phyloP scores from a whole-genome alignment of 108 stramenopile genomes.

The Aurantiochytrium sp. region DNA sequence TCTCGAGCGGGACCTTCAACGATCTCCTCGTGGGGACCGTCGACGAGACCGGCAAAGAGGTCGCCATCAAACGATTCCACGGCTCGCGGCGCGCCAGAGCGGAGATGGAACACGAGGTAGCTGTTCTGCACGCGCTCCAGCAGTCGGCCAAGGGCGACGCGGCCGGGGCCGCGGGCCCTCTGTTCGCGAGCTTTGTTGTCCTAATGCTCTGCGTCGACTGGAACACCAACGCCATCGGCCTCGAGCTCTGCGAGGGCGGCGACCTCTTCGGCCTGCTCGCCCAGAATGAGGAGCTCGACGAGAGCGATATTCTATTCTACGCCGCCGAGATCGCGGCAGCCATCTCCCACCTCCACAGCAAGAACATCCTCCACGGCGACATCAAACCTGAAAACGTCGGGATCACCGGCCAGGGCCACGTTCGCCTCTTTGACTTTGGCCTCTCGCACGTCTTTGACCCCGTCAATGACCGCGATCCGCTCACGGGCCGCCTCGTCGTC shows the following conservation, averaged over 20 bases:
- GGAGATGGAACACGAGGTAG: too few species aligned
- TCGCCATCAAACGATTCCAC: too few species aligned
- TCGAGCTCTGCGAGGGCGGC: conserved; percentile 17
- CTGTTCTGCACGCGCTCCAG: too few species aligned
- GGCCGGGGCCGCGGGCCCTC: too few species aligned
- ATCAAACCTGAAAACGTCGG: conserved; percentile 25
- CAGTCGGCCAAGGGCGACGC: too few species aligned
- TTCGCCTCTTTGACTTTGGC: neutral
- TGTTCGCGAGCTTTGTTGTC: neutral
- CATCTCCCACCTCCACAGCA: neutral
- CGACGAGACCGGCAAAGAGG: too few species aligned
- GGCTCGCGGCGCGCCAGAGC: too few species aligned
- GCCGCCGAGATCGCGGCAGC: neutral
- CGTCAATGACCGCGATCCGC: neutral
- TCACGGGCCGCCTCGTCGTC: neutral
- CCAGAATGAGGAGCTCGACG: neutral
- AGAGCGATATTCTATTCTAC: neutral
- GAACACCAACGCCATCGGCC: neutral
- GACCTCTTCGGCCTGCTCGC: neutral
- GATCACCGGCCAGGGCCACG: neutral
- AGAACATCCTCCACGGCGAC: neutral
- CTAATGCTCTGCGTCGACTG: neutral
- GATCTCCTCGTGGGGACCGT: too few species aligned
- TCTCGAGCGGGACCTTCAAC: too few species aligned
- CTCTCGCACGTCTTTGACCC: neutral